Evolutionary conservation across 352 stramenopile genomes (phyloP), one percentile per base, ranked within the genome.

Genomic region (Phytophthora litchii): DNA sequence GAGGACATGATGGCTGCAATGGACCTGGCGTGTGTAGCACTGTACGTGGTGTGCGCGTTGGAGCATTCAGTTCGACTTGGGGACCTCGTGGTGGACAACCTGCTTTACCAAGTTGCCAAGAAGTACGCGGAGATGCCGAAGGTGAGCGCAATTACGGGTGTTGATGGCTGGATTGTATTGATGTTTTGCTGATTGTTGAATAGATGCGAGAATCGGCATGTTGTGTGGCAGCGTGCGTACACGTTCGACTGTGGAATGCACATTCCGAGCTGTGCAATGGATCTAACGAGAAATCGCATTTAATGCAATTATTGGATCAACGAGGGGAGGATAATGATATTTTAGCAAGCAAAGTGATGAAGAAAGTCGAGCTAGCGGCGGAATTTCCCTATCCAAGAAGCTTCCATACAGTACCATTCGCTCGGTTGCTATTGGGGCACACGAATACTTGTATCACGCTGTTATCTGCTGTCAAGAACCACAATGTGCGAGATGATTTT

Each of bases 61-160:
- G 81, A 89, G 50, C 48, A 68, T 40, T 48, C 67, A 21, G 66
- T 85, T 17, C 67, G 64, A 13, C 59, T 93, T 11, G 70, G 71
- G 20, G 81, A 90, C 19, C 64, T 90, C 29, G 81, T 91, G 44
- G 19, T 88, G 19, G 83, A 91, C 42, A 93, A 90, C 56, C 66
- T 93, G 68, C 67, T 93, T 11, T 93, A 93, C 32, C 83, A 93
- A 67, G 71, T 91, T 11, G 68, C 81, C 27, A 93, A 93, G 67
- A 90, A 88, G 38, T 84, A 81, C 45, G 57, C 67, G 0, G 81
- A 90, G 21, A 75, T 86, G 8, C 70, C 76, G 9, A 49, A 70
- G 27, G 81, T 83, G 41, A 25, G 70, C 9, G 11, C 1, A 54
- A 44, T 25, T 9, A 11, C 40, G 29, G 10, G 23, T 49, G 8